phyloP scores from a whole-genome alignment of 1,284 basidiomycete species.

The Takashimella koratensis region DNA sequence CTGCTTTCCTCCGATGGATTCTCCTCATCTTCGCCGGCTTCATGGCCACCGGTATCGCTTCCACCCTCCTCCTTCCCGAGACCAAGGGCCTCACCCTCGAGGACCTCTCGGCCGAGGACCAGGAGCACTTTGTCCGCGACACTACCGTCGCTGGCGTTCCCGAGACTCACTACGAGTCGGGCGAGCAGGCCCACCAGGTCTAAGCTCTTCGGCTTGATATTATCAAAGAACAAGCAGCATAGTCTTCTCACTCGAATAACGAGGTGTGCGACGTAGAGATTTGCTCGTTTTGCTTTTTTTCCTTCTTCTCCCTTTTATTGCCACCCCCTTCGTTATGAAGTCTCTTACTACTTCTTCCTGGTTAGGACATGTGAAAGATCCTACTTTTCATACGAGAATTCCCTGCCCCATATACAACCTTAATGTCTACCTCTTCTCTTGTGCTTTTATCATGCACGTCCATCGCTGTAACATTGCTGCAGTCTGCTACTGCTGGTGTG shows the following conservation, averaged over 20 bases:
- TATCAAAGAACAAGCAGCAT: neutral
- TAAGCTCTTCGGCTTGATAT: neutral
- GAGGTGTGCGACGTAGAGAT: neutral
- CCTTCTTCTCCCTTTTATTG: neutral
- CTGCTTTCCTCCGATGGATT: constrained; percentile 52
- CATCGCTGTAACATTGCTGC: too few species aligned
- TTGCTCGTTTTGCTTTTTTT: neutral
- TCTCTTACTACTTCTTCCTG: too few species aligned
- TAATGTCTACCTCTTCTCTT: too few species aligned
- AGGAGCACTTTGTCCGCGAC: constrained; percentile 58
- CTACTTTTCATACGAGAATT: too few species aligned
- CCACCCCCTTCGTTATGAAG: too few species aligned
- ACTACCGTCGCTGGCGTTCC: constrained; percentile 8
- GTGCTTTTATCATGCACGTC: too few species aligned
- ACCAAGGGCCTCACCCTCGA: constrained; percentile 67
- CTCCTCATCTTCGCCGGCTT: constrained; percentile 67
- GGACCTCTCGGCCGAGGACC: constrained; percentile 64
- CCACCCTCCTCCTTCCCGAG: constrained; percentile 71
- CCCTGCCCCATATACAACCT: too few species aligned
- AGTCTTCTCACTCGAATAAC: neutral
- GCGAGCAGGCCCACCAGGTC: neutral
- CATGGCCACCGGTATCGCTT: constrained; percentile 74
- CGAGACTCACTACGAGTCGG: neutral
- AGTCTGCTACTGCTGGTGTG: too few species aligned
- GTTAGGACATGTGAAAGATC: too few species aligned